phyloP scores from a whole-genome alignment of 345 rosid genomes.

The Ailanthus altissimus region DNA sequence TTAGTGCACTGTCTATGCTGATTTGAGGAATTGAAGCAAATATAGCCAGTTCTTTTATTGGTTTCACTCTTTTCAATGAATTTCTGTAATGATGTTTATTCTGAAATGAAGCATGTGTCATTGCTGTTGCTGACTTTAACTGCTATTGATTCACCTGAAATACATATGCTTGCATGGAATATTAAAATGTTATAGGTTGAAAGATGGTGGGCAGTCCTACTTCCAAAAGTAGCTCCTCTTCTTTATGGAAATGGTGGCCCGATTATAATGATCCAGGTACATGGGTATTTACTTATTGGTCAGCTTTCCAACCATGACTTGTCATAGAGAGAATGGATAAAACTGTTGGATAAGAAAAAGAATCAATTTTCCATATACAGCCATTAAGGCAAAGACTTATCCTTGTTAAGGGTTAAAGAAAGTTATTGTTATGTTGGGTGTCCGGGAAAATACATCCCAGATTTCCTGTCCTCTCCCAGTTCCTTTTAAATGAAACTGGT shows the following conservation, averaged over 20 bases:
- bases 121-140: background rate
- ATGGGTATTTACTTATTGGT: background rate
- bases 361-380: background rate
- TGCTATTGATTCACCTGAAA: background rate
- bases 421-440: background rate
- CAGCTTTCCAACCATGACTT: background rate
- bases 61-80: background rate
- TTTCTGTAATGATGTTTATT: background rate
- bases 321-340: conserved; percentile 1
- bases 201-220: conserved; percentile 79
- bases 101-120: background rate
- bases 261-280: conserved; percentile 90
- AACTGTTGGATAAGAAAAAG: background rate
- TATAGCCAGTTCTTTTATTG: background rate
- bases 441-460: background rate
- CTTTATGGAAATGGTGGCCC: conserved; percentile 89
- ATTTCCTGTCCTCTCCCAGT: background rate
- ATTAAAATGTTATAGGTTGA: conserved; percentile 56
- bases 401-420: background rate
- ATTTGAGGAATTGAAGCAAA: background rate
- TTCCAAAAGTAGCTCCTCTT: conserved; percentile 66
- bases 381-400: background rate
- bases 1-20: background rate
- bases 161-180: background rate
- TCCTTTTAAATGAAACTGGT: background rate